A percentile compares a stretch with the other conserved stretches of the same genome.
Evolutionary conservation across 2,329 filamentous ascomycete genomes (phyloP).

Genomic region (Colletotrichum higginsianum): DNA sequence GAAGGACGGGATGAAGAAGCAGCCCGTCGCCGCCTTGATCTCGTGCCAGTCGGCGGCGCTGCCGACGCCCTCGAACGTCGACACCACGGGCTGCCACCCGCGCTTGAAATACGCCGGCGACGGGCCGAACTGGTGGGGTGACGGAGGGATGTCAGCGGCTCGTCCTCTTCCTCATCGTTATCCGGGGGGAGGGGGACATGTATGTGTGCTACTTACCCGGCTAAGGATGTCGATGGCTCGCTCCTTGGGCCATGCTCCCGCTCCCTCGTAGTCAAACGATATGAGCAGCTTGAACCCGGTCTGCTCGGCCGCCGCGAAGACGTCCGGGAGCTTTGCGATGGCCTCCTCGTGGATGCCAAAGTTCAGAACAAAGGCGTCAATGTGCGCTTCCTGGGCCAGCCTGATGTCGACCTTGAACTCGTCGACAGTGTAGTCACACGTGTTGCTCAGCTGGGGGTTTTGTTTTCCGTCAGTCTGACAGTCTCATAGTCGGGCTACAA

Average conservation of each 20-base stretch:
- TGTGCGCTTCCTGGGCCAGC: conserved; percentile 39
- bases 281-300: conserved; percentile 41
- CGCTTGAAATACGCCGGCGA: conserved; percentile 43
- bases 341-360: conserved; percentile 42
- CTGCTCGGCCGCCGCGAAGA: conserved; percentile 36
- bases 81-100: conserved; percentile 53
- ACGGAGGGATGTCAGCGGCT: not conserved
- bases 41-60: conserved; percentile 58
- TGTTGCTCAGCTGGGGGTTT: conserved; percentile 36
- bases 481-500: too few relatives aligned
- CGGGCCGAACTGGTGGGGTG: conserved; percentile 17
- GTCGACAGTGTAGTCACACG: conserved; percentile 28
- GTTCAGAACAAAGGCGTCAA: conserved; percentile 40
- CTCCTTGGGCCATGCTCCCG: conserved; percentile 37
- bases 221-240: conserved; percentile 34
- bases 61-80: conserved; percentile 61
- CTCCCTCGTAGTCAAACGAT: conserved; percentile 40
- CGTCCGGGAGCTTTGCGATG: conserved; percentile 34
- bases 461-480: not conserved
- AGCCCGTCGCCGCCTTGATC: conserved; percentile 57
- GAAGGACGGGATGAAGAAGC: conserved; percentile 63
- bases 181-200: too few relatives aligned
- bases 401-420: conserved; percentile 39
- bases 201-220: not conserved
- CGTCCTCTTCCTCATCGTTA: too few relatives aligned